Percentiles rank a stretch among this genome's conserved stretches.
These are phyloP conservation scores for Xylaria venustula DNA, from an alignment of 495 filamentous ascomycete species.

Conservation along the genomic window DNA sequence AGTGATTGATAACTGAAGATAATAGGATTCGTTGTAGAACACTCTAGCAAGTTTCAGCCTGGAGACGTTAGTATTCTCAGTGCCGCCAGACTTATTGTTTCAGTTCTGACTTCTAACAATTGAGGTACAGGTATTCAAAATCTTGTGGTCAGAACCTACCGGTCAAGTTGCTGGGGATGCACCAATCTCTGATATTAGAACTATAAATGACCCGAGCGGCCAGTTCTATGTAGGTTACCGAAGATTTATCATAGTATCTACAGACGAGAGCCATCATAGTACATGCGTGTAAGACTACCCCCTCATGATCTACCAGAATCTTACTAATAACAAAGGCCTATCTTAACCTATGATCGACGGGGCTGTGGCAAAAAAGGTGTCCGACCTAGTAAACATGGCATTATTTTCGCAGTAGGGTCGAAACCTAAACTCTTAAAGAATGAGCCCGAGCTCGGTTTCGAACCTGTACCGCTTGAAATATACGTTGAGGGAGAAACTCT, in stretches of 20 bases:
- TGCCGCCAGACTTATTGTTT: neutral
- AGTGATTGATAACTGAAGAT: slow-evolving; percentile 9
- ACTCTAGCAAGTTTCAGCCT: slow-evolving; percentile 38
- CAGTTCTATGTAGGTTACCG: slow-evolving; percentile 44
- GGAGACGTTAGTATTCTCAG: slow-evolving; percentile 34
- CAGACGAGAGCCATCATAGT: slow-evolving; percentile 44
- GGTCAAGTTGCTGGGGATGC: slow-evolving; percentile 32
- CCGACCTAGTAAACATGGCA: slow-evolving; percentile 45
- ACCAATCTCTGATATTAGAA: slow-evolving; percentile 29
- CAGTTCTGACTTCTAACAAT: neutral
- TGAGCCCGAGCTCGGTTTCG: slow-evolving; percentile 44
- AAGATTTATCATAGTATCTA: slow-evolving; percentile 48
- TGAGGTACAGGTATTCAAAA: slow-evolving; percentile 45
- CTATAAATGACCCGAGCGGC: slow-evolving; percentile 27
- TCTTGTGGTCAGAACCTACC: slow-evolving; percentile 45
- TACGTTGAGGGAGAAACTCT: slow-evolving; percentile 40
- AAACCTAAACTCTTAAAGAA: slow-evolving; percentile 29
- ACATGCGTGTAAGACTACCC: slow-evolving; percentile 47
- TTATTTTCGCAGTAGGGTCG: slow-evolving; percentile 34
- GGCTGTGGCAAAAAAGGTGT: slow-evolving; percentile 47
- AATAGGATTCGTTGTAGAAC: slow-evolving; percentile 42
- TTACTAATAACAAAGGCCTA: slow-evolving; percentile 34
- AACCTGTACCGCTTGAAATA: slow-evolving; percentile 34
- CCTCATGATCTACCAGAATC: neutral
- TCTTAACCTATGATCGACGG: slow-evolving; percentile 45